A percentile compares a stretch with the other conserved stretches of the same genome.
phyloP scores from a whole-genome alignment of 1,139 yeast species.

The Sugiyamaella castrensis region DNA sequence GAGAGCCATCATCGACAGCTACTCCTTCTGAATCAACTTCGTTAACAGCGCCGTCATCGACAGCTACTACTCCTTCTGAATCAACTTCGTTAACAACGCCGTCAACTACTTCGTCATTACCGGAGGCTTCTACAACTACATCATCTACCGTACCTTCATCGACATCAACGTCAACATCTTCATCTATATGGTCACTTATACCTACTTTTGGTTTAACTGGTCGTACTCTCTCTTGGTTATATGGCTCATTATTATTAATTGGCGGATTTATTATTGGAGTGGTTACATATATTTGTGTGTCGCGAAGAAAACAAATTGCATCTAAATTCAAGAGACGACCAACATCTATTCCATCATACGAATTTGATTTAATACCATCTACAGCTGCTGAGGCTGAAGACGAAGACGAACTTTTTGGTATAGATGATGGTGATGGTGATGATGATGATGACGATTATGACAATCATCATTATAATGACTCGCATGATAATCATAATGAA shows the following conservation, averaged over 20 bases:
- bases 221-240: conserved; percentile 36
- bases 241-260: conserved; percentile 35
- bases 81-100: conserved; percentile 6
- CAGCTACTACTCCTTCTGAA: conserved; percentile 16
- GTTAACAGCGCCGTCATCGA: conserved; percentile 10
- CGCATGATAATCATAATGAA: conserved; percentile 1
- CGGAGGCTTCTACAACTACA: conserved; percentile 6
- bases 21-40: conserved; percentile 11
- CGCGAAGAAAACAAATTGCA: conserved; percentile 21
- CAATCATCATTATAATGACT: conserved; percentile 3
- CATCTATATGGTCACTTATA: conserved; percentile 25
- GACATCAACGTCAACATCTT: conserved; percentile 8
- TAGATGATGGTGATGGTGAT: conserved; percentile 19
- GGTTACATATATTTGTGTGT: conserved; percentile 29
- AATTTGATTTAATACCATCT: conserved; percentile 33
- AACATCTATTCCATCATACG: conserved; percentile 26
- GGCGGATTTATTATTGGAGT: conserved; percentile 33
- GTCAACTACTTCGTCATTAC: conserved; percentile 4
- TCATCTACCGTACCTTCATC: conserved; percentile 16
- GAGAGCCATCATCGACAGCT: conserved; percentile 14
- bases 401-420: conserved; percentile 18
- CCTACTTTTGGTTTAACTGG: conserved; percentile 38
- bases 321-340: conserved; percentile 19
- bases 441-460: conserved; percentile 13
- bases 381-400: conserved; percentile 26